Percentiles rank a stretch among this genome's conserved stretches.
Evolutionary conservation across 2,329 filamentous ascomycete genomes (phyloP).

Genomic region (Botrytis tulipae): DNA sequence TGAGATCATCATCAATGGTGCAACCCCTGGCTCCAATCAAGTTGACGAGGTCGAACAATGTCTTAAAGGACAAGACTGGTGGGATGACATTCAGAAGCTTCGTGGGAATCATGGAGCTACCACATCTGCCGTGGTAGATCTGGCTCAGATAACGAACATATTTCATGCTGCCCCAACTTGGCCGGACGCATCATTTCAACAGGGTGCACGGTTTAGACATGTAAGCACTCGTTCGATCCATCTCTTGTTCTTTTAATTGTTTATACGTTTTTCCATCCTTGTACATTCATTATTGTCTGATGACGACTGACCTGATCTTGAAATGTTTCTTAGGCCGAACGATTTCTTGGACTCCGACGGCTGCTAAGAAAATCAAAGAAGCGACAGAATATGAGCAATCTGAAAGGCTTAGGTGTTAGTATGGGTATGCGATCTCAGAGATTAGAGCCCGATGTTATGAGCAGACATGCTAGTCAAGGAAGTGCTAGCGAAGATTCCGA

Average conservation of each 20-base stretch:
- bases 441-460: slow-evolving; percentile 46
- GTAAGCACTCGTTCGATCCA: slow-evolving; percentile 5
- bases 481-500: slow-evolving; percentile 47
- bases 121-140: slow-evolving; percentile 41
- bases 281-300: background rate
- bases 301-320: background rate
- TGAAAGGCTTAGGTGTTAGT: slow-evolving; percentile 58
- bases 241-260: too few species aligned
- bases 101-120: slow-evolving; percentile 42
- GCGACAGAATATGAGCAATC: slow-evolving; percentile 35
- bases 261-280: background rate
- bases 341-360: slow-evolving; percentile 59
- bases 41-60: slow-evolving; percentile 62
- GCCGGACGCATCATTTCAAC: slow-evolving; percentile 53
- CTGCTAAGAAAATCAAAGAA: slow-evolving; percentile 58
- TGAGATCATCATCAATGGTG: slow-evolving; percentile 74
- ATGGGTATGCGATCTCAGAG: slow-evolving; percentile 76
- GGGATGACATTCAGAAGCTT: slow-evolving; percentile 67
- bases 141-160: slow-evolving; percentile 46
- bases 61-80: slow-evolving; percentile 75
- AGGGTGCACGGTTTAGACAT: slow-evolving; percentile 46
- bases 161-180: slow-evolving; percentile 45
- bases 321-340: slow-evolving; percentile 20
- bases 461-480: slow-evolving; percentile 43
- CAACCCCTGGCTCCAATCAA: slow-evolving; percentile 52